These are phyloP conservation scores for Metschnikowia gruessii DNA, from an alignment of 805 yeast genomes.

Conservation along the genomic window DNA sequence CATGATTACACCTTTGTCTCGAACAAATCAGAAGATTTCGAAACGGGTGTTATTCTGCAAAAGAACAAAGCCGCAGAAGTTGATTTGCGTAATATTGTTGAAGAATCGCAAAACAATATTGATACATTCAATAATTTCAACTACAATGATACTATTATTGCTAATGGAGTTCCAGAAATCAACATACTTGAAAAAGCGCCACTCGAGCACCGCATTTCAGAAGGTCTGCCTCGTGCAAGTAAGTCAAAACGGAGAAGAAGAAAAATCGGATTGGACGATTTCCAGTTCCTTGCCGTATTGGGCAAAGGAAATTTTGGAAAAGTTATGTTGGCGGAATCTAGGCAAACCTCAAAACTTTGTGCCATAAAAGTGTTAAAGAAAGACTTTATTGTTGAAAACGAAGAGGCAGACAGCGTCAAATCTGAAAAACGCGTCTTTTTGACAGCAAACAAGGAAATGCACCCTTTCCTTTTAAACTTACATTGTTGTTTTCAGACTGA, in stretches of 20 bases:
- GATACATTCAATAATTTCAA: constrained; percentile 25
- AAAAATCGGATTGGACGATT: constrained; percentile 90
- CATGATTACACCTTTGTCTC: constrained; percentile 25
- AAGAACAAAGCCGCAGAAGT: background rate
- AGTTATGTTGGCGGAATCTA: constrained; percentile 94
- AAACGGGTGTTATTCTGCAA: constrained; percentile 1
- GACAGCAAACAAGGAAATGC: constrained; percentile 79
- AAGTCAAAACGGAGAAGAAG: constrained; percentile 47
- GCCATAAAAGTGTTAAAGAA: constrained; percentile 97
- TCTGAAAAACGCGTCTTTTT: constrained; percentile 91
- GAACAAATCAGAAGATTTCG: constrained; percentile 21
- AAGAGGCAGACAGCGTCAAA: constrained; percentile 91
- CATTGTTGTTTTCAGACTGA: constrained; percentile 98
- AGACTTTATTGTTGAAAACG: constrained; percentile 91
- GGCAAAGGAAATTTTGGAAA: constrained; percentile 99
- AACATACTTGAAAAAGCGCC: background rate
- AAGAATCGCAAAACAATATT: constrained; percentile 4
- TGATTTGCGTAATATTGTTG: constrained; percentile 10
- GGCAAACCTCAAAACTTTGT: constrained; percentile 74
- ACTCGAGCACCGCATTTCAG: background rate
- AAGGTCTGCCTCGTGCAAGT: constrained; percentile 18
- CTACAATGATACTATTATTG: constrained; percentile 22
- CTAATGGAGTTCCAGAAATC: background rate
- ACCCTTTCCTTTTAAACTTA: constrained; percentile 88
- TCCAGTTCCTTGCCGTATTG: constrained; percentile 87